phyloP scores from a whole-genome alignment of 1,284 basidiomycete species.

The Marasmius sp. region DNA sequence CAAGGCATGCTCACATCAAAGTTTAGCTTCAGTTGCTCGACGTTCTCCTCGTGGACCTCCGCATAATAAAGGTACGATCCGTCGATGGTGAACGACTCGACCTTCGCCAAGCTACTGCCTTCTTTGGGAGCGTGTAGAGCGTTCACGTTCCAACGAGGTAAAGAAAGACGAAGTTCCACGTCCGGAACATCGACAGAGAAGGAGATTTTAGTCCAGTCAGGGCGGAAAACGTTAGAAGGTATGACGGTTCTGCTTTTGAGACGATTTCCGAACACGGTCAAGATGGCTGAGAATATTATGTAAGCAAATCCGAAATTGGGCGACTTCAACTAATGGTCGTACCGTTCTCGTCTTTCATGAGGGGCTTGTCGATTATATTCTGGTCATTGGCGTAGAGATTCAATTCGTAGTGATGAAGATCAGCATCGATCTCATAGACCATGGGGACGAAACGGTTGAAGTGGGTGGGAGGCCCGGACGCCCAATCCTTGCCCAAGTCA shows the following conservation, averaged over 20 bases:
- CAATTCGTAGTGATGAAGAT: constrained; percentile 74
- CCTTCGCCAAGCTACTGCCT: constrained; percentile 59
- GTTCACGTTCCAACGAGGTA: constrained; percentile 90
- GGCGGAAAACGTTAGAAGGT: constrained; percentile 71
- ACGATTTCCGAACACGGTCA: constrained; percentile 63
- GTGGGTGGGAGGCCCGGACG: constrained; percentile 73
- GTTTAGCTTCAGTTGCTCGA: constrained; percentile 76
- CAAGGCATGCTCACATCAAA: constrained; percentile 48
- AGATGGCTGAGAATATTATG: constrained; percentile 53
- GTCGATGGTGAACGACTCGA: constrained; percentile 57
- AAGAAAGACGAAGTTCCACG: constrained; percentile 55
- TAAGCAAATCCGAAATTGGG: not conserved
- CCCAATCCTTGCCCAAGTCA: constrained; percentile 90
- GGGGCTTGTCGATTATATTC: constrained; percentile 90
- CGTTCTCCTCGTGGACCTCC: constrained; percentile 62
- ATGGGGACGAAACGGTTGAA: constrained; percentile 84
- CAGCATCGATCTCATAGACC: constrained; percentile 70
- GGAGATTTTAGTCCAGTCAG: constrained; percentile 66
- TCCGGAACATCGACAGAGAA: constrained; percentile 68
- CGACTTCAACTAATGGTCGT: constrained; percentile 17
- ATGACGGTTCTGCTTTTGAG: constrained; percentile 58
- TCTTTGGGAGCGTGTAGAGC: constrained; percentile 63
- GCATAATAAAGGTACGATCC: constrained; percentile 78
- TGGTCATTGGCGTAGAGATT: constrained; percentile 91
- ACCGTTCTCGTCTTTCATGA: constrained; percentile 81